phyloP scores from a whole-genome alignment of 2,329 filamentous ascomycete genomes.

The Colletotrichum camelliae region DNA sequence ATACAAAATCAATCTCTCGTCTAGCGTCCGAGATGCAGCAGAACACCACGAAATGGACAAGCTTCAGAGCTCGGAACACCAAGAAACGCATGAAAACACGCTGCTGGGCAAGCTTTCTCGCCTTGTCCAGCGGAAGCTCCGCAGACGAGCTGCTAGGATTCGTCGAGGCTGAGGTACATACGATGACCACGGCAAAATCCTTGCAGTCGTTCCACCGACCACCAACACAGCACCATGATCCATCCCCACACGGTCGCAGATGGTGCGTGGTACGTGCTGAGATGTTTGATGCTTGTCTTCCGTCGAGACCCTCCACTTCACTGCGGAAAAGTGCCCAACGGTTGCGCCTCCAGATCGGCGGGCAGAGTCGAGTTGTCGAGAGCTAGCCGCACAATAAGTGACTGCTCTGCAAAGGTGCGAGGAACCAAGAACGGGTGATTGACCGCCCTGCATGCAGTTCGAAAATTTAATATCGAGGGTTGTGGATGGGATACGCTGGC shows the following conservation, averaged over 20 bases:
- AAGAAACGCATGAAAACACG: background rate
- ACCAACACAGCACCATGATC: background rate
- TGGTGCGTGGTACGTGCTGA: conserved; percentile 7
- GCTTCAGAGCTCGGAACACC: background rate
- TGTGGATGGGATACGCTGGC: background rate
- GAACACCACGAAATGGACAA: background rate
- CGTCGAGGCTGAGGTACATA: background rate
- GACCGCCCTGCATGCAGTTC: background rate
- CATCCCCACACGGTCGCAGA: background rate
- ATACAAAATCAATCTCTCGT: background rate
- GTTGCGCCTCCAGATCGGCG: background rate
- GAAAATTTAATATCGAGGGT: background rate
- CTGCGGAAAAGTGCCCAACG: background rate
- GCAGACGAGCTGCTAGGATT: background rate
- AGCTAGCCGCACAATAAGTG: background rate
- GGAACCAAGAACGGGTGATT: conserved; percentile 1
- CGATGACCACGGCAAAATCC: background rate
- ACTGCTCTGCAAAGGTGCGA: background rate
- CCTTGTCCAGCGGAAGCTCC: conserved; percentile 1
- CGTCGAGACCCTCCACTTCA: background rate
- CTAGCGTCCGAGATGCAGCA: background rate
- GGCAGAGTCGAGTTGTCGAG: background rate
- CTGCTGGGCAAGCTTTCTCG: background rate
- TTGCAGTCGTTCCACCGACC: conserved; percentile 8
- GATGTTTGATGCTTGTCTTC: background rate